phyloP scores from a whole-genome alignment of 2,329 filamentous ascomycete species.

The Diplodia corticola region DNA sequence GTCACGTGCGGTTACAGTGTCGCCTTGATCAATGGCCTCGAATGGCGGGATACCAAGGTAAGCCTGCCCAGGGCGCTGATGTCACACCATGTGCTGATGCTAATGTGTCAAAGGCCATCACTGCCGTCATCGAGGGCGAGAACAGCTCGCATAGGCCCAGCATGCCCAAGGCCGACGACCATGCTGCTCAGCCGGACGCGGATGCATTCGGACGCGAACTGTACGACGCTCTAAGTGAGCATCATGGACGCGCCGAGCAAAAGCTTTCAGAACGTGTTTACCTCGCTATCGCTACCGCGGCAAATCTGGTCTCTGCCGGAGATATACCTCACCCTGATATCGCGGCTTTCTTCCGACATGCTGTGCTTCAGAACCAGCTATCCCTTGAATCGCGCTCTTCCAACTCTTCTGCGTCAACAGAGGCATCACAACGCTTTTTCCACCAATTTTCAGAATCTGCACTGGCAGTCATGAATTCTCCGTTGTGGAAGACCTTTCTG shows the following conservation, averaged over 20 bases:
- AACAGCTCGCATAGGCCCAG: no score
- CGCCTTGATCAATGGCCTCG: slow-evolving; percentile 63
- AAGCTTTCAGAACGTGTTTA: slow-evolving; percentile 9
- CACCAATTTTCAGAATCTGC: background rate
- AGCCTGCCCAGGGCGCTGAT: background rate
- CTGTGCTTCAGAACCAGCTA: background rate
- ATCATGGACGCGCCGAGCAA: background rate
- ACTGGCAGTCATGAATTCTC: background rate
- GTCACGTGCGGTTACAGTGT: slow-evolving; percentile 60
- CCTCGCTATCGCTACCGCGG: background rate
- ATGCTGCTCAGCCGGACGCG: background rate
- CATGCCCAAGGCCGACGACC: no score
- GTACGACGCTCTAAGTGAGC: background rate
- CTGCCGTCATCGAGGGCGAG: slow-evolving; percentile 5
- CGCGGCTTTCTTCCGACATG: background rate
- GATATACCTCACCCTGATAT: background rate
- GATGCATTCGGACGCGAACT: background rate
- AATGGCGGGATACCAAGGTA: slow-evolving; percentile 66
- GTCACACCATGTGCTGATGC: background rate
- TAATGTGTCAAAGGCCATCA: background rate
- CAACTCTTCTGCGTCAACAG: background rate
- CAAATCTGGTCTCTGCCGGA: background rate
- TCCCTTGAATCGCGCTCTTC: background rate
- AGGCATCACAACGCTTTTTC: background rate
- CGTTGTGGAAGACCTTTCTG: background rate